Evolutionary conservation across 768 basidiomycete species (phyloP), one percentile per base, ranked within the genome.

Genomic region (Leccinum rimulosum): DNA sequence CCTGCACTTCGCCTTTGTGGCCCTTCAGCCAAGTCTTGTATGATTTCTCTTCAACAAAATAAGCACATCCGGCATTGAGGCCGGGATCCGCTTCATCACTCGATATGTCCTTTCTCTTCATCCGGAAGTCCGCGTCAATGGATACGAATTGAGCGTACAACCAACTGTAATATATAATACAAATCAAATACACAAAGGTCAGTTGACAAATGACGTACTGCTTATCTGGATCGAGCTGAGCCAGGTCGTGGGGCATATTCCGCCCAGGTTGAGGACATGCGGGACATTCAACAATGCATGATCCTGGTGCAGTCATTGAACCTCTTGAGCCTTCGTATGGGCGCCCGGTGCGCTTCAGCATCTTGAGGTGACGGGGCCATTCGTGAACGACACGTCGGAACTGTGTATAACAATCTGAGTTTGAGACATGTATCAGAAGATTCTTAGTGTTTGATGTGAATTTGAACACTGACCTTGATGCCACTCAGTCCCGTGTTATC

Each of bases 311-410:
- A n/a, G 40, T 43, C 15, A 17, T 17, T 2, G 8, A 8, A 8
- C 12, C 40, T 14, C 40, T n/a, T 8, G 15, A 8, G 6, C 8
- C 15, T 8, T 17, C 6, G 3, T 43, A 17, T 43, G 14, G 14
- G 7, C 40, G 40, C 15, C 40, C 40, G 8, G 40, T 15, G n/a
- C n/a, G n/a, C 15, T 2, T 62, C 69, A 72, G 38, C 58, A 58
- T 60, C 36, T 56, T 60, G 6, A 67, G 56, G 31, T 74, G 66
- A 1, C 66, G n/a, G n/a, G n/a, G 45, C 63, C 64, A 74, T 55
- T 72, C 48, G 0, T 51, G 55, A 12, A 61, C 22, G 36, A 70
- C 64, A 1, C 60, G 40, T 36, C 60, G 7, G 11, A 71, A 63
- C 4, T 57, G 57, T 3, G 52, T 10, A 40, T 70, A 70, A 2